These are phyloP conservation scores for Talaromyces proteolyticus DNA, from an alignment of 495 filamentous ascomycete species.

Conservation along the genomic window DNA sequence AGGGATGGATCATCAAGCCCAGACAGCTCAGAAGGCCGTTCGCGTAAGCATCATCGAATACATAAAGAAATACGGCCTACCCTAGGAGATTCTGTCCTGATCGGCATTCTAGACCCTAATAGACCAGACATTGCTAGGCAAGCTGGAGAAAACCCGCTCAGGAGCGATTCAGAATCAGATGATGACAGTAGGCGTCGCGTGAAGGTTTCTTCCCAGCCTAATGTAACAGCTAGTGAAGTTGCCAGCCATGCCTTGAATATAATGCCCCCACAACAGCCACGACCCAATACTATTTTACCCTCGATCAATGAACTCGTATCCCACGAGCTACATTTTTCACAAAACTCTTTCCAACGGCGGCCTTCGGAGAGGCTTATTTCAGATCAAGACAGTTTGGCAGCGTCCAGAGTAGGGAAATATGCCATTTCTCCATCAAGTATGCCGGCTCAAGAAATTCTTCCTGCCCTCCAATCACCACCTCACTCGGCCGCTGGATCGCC, in stretches of 20 bases:
- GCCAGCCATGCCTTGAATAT: neutral
- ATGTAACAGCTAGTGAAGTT: neutral
- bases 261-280: neutral
- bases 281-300: neutral
- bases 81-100: constrained; percentile 40
- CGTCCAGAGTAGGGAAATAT: constrained; percentile 12
- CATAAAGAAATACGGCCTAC: constrained; percentile 19
- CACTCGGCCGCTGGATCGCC: constrained; percentile 26
- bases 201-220: neutral
- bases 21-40: constrained; percentile 21
- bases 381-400: constrained; percentile 8
- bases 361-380: constrained; percentile 1
- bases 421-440: constrained; percentile 18
- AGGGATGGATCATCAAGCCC: constrained; percentile 10
- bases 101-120: constrained; percentile 38
- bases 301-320: neutral
- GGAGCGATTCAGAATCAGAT: constrained; percentile 8
- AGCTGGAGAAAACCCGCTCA: constrained; percentile 17
- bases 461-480: constrained; percentile 31
- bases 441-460: constrained; percentile 20
- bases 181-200: constrained; percentile 10
- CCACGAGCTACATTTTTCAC: neutral
- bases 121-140: constrained; percentile 35
- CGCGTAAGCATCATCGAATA: constrained; percentile 32
- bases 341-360: too few species aligned